phyloP scores from a whole-genome alignment of 2,329 filamentous ascomycete genomes.

The Epichloe aotearoae region DNA sequence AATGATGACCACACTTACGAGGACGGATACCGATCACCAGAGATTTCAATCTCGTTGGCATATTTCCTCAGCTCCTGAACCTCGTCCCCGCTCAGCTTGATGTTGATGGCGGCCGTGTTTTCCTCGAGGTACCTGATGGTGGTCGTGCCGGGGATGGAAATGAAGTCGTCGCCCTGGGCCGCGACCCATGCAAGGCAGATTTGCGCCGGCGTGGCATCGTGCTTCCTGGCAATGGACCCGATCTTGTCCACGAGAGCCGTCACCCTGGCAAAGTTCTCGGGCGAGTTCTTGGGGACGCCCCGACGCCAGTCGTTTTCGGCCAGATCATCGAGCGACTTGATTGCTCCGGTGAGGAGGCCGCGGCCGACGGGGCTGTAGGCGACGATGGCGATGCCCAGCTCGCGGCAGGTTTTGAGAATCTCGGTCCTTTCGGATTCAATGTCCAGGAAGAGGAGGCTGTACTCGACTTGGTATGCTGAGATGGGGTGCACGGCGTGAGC shows the following conservation, averaged over 20 bases:
- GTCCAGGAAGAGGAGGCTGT: slow-evolving; percentile 39
- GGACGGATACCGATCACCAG: slow-evolving; percentile 13
- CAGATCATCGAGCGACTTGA: slow-evolving; percentile 32
- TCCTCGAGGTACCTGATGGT: slow-evolving; percentile 33
- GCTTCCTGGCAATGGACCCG: slow-evolving; percentile 33
- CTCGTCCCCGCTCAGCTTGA: slow-evolving; percentile 22
- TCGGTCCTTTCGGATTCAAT: slow-evolving; percentile 39
- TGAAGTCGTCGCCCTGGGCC: slow-evolving; percentile 44
- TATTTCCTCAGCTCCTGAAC: slow-evolving; percentile 19
- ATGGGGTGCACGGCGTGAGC: slow-evolving; percentile 37
- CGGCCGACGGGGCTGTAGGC: slow-evolving; percentile 47
- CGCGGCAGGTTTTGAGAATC: slow-evolving; percentile 40
- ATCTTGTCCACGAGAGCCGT: slow-evolving; percentile 37
- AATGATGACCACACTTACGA: slow-evolving; percentile 2
- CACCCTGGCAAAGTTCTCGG: slow-evolving; percentile 29
- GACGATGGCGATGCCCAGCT: slow-evolving; percentile 44
- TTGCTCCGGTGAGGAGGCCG: slow-evolving; percentile 40
- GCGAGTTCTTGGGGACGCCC: slow-evolving; percentile 8
- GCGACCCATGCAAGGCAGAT: slow-evolving; percentile 51
- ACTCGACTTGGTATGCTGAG: slow-evolving; percentile 40
- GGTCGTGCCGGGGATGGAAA: slow-evolving; percentile 43
- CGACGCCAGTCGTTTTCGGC: slow-evolving; percentile 26
- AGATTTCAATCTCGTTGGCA: slow-evolving; percentile 15
- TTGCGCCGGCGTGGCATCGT: slow-evolving; percentile 41
- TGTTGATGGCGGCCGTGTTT: slow-evolving; percentile 23